Conservation (phyloP, 169 alveolate genomes). For the Eimeria falciformis region DNA sequence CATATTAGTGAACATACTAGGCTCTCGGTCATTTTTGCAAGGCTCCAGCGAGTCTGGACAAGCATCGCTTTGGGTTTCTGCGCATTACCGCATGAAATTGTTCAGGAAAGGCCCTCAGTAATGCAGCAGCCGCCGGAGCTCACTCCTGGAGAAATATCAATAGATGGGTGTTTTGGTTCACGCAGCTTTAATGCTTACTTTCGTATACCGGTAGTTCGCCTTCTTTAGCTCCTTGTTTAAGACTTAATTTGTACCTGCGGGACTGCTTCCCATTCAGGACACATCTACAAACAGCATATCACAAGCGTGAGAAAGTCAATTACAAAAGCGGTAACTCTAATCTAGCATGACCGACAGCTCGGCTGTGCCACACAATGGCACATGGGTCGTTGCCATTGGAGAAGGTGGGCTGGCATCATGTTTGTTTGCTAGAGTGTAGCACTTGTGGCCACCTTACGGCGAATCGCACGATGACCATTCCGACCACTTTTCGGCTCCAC, state of each 20-base stretch:
- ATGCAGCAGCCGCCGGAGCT: background rate
- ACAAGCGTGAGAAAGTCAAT: background rate
- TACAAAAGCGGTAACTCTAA: too few relatives aligned
- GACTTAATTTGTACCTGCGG: constrained; percentile 23
- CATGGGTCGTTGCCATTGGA: too few relatives aligned
- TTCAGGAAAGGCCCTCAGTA: background rate
- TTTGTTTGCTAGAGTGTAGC: background rate
- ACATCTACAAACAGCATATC: constrained; percentile 13
- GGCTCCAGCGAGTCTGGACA: constrained; percentile 49
- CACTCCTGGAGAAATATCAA: too few relatives aligned
- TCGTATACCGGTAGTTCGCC: background rate
- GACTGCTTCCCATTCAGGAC: constrained; percentile 32
- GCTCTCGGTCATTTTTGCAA: constrained; percentile 59
- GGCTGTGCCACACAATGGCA: too few relatives aligned
- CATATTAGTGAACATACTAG: constrained; percentile 17
- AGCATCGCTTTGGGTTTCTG: constrained; percentile 50
- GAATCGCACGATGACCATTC: constrained; percentile 69
- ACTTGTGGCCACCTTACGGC: constrained; percentile 39
- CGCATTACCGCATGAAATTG: background rate
- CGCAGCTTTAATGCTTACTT: background rate
- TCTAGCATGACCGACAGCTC: too few relatives aligned
- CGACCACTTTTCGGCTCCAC: background rate
- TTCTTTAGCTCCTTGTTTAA: background rate
- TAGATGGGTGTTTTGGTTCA: background rate
- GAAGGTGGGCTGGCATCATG: background rate